Evolutionary conservation across 257 asterid genomes (phyloP).

Genomic region (Plantago elongata): DNA sequence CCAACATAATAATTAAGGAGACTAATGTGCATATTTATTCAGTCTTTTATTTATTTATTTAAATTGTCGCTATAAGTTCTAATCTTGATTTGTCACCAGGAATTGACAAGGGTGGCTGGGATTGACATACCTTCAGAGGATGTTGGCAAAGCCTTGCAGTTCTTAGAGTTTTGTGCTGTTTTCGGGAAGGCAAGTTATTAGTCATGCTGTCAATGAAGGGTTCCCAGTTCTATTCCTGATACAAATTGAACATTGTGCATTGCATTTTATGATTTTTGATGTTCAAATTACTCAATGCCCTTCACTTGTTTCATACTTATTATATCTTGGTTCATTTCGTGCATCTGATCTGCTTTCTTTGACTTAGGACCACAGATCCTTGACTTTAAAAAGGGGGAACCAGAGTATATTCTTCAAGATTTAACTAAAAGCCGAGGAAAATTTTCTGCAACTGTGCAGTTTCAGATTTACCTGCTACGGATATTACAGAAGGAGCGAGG

Average conservation of each 20-base stretch:
- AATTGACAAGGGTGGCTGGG: conserved; percentile 47
- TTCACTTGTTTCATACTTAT: too few relatives aligned
- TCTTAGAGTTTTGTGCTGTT: conserved; percentile 71
- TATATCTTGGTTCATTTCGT: too few relatives aligned
- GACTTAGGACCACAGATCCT: conserved; percentile 37
- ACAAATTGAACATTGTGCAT: too few relatives aligned
- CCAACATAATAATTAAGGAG: background rate
- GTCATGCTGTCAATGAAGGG: too few relatives aligned
- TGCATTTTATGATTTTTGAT: too few relatives aligned
- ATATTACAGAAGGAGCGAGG: conserved; percentile 44
- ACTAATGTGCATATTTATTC: too few relatives aligned
- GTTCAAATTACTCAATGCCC: too few relatives aligned
- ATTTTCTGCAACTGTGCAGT: conserved; percentile 50
- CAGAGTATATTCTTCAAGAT: conserved; percentile 62
- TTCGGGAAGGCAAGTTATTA: conserved; percentile 62
- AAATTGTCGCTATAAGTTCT: background rate
- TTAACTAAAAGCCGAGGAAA: conserved; percentile 54
- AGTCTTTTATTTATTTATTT: background rate
- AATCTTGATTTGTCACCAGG: conserved; percentile 54
- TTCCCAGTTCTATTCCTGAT: too few relatives aligned
- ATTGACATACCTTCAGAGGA: conserved; percentile 46
- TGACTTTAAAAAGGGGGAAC: conserved; percentile 65
- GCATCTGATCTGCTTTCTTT: too few relatives aligned
- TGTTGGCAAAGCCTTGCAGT: conserved; percentile 74
- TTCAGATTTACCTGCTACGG: conserved; percentile 55